Conservation (phyloP, 257 asterid genomes). For the Lycium ferocissimum region DNA sequence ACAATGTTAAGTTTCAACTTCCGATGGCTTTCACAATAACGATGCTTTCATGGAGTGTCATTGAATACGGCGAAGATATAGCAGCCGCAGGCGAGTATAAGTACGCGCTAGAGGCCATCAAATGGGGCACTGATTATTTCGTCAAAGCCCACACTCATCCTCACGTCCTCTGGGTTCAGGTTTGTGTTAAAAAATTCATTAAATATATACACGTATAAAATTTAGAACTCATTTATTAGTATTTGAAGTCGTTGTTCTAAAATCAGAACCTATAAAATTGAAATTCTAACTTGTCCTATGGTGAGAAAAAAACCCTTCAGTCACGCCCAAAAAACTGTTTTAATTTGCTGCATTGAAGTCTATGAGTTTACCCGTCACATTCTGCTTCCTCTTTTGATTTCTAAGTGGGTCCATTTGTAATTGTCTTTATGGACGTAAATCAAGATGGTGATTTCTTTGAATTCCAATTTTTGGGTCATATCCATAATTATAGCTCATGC, state of each 20-base stretch:
- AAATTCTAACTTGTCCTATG: no score
- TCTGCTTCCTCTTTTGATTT: background rate
- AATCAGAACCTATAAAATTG: no score
- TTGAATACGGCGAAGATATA: conserved; percentile 57
- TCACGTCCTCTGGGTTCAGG: conserved; percentile 90
- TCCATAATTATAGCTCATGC: no score
- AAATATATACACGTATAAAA: background rate
- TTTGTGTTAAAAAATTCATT: conserved; percentile 10
- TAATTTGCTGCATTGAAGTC: conserved; percentile 2
- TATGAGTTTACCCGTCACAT: background rate
- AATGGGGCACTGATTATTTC: conserved; percentile 97
- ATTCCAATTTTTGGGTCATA: background rate
- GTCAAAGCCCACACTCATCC: conserved; percentile 87
- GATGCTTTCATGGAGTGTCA: conserved; percentile 79
- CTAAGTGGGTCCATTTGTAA: conserved; percentile 40
- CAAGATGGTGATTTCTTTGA: background rate
- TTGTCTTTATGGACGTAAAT: conserved; percentile 8
- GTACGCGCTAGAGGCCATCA: conserved; percentile 83
- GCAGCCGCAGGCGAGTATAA: conserved; percentile 62
- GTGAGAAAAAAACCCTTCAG: conserved; percentile 36
- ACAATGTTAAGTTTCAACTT: conserved; percentile 83
- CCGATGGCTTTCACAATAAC: conserved; percentile 93
- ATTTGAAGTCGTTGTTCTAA: no score
- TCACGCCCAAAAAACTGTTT: conserved; percentile 41
- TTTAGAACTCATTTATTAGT: background rate